Evolutionary conservation across 164 flowering plant species (phyloP), one percentile per base, ranked within the genome.

Genomic region (Saururus chinensis): DNA sequence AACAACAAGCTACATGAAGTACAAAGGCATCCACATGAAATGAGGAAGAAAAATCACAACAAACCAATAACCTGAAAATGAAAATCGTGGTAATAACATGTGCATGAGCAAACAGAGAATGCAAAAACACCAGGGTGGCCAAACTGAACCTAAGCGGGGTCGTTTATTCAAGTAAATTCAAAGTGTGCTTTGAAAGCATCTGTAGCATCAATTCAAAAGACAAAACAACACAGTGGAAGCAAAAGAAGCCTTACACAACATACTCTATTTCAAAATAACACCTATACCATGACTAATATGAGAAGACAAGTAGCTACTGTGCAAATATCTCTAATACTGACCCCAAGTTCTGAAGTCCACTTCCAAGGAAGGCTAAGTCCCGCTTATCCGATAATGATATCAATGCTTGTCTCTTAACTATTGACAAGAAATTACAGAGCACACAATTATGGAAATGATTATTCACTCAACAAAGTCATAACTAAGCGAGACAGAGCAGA

Each of bases 381-480:
- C 60, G 84, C 78, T 95, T 95, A 70, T 95, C 90, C 1, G 99
- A 91, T 60, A 95, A 68, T 24, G 99, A 95, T 68, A 95, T 91
- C 71, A 95, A 60, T 13, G 84, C 99, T 57, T 79, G 90, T 70
- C 78, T 91, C 30, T 68, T 77, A 4, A 91, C 96, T 86, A 73
- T 57, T 19, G 67, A 63, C 9, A 60, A 35, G 35, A 24, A 22
- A 23, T 21, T 37, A 51, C 56, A 51, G 8, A 26, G 19, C 24
- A 51, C 4, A 17, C 14, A 45, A 45, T 7, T 45, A 45, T 45
- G 14, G 14, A 45, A 17, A 4, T 17, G 17, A 12, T 45, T 1
- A 45, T 45, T 1, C 17, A 17, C 14, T 12, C 49, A 45, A 17
- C 49, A 45, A 45, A 3, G 17, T 1, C 5, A 45, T 45, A 45